Conservation (phyloP, 1,139 yeast species). For the Nakaseomyces uthaithaninus region DNA sequence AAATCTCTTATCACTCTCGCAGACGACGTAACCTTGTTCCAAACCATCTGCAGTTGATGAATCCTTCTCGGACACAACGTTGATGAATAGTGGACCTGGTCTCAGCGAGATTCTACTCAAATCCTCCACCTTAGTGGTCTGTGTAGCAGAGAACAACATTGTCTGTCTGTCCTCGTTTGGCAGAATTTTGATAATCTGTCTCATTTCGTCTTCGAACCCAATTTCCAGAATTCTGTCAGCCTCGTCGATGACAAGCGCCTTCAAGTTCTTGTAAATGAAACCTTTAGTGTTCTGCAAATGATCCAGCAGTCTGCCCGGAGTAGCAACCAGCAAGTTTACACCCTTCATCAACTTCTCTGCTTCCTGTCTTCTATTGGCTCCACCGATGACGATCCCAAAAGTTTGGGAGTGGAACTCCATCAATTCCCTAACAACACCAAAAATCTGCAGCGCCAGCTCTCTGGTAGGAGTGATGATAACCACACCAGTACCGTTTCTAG, state of each 20-base stretch:
- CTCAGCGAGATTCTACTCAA: conserved; percentile 91
- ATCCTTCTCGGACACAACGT: conserved; percentile 77
- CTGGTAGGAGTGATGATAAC: conserved; percentile 82
- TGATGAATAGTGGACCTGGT: conserved; percentile 91
- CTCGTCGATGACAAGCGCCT: conserved; percentile 90
- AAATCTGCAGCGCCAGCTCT: conserved; percentile 90
- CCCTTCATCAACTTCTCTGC: conserved; percentile 92
- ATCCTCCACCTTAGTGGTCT: conserved; percentile 97
- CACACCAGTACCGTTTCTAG: conserved; percentile 88
- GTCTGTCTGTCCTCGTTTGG: conserved; percentile 94
- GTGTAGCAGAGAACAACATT: conserved; percentile 97
- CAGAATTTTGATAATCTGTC: conserved; percentile 84
- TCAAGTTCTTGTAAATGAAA: conserved; percentile 86
- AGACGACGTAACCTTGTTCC: conserved; percentile 96
- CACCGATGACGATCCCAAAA: conserved; percentile 94
- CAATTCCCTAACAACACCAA: conserved; percentile 91
- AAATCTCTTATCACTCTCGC: conserved; percentile 93
- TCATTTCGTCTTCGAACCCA: conserved; percentile 98
- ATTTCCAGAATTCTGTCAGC: conserved; percentile 95
- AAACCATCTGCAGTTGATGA: conserved; percentile 92
- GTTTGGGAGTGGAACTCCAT: conserved; percentile 87
- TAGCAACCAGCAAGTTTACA: conserved; percentile 86
- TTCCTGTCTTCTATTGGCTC: conserved; percentile 95
- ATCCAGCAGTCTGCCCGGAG: conserved; percentile 95
- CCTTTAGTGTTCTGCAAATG: conserved; percentile 94